Evolutionary conservation across 2,329 filamentous ascomycete genomes (phyloP), one percentile per base, ranked within the genome.

Genomic region (Fusarium sambucinum): DNA sequence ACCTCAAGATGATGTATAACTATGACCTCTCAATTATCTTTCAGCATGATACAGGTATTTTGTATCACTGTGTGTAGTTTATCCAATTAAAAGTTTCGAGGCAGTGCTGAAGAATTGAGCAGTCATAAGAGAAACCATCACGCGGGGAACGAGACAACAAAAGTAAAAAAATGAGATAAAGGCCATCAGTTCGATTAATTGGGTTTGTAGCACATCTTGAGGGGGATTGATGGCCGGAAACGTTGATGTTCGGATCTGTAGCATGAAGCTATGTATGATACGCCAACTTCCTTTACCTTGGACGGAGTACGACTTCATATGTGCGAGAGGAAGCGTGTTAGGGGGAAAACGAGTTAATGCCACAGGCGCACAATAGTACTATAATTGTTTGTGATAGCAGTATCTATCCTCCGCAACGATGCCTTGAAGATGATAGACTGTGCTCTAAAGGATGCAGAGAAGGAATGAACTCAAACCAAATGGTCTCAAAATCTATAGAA

Each of bases 161-260:
- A 45, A 45, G 42, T 2, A 45, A 30, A 45, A 14, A 9, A 19
- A 9, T 19, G 3, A 29, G 12, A 14, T n/a, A 16, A 29, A 4
- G 12, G 11, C 10, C 2, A 30, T 30, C 25, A 10, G 5, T 25
- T 27, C 2, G 12, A 10, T 19, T 16, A 1, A 19, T 19, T 30
- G 27, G 1, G 27, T 13, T 12, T 19, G 14, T 2, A 14, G 2
- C 1, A 10, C 4, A 3, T 13, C 1, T 32, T 16, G 12, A 19
- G 3, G 12, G 12, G 12, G 10, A 29, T 6, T 17, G 38, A 25
- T 17, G 6, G 9, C 14, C 9, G 8, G 9, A 23, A 41, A 5
- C 7, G 7, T 6, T 23, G 23, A 8, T 11, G 14, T 25, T 14
- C 14, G 3, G 13, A 17, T 17, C 8, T 2, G 14, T 12, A 4